Conservation (phyloP, 2,329 filamentous ascomycete genomes). For the Penicillium sp. region DNA sequence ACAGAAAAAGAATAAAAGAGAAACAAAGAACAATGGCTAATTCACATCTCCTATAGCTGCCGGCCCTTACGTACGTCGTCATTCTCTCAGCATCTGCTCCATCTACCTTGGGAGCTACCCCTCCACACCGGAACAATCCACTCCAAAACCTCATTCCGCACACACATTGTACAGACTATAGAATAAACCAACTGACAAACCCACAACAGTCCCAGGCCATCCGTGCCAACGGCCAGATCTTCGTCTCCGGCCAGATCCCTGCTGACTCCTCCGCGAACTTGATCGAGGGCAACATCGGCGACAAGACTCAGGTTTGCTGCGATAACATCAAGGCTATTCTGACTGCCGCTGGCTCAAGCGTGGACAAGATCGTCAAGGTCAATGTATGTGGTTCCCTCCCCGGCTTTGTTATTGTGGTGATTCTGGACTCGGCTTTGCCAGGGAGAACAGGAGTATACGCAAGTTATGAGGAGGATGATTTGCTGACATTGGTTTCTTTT, state of each 20-base stretch:
- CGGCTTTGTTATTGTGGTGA: not conserved
- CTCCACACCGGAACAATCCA: not conserved
- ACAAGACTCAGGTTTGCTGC: slow-evolving; percentile 69
- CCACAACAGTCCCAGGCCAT: slow-evolving; percentile 56
- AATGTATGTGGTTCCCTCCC: slow-evolving; percentile 45
- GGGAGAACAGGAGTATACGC: not conserved
- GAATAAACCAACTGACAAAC: not conserved
- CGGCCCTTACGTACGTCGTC: slow-evolving; percentile 43
- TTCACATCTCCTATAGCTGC: slow-evolving; percentile 28
- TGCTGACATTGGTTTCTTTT: not conserved
- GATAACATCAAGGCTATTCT: slow-evolving; percentile 83
- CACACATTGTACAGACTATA: not conserved
- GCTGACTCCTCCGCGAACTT: slow-evolving; percentile 60
- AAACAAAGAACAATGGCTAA: slow-evolving; percentile 13
- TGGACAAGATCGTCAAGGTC: slow-evolving; percentile 83
- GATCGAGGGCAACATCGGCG: slow-evolving; percentile 62
- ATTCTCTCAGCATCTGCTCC: not conserved
- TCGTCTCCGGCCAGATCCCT: slow-evolving; percentile 74
- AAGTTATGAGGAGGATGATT: not conserved
- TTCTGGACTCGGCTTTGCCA: not conserved
- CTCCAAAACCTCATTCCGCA: not conserved
- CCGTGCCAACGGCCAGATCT: slow-evolving; percentile 65
- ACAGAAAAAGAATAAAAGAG: not conserved
- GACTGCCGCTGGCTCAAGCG: slow-evolving; percentile 71
- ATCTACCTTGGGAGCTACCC: slow-evolving; percentile 3